These are phyloP conservation scores for Hermanozyma aechmeae DNA, from an alignment of 805 yeast species.

Conservation along the genomic window DNA sequence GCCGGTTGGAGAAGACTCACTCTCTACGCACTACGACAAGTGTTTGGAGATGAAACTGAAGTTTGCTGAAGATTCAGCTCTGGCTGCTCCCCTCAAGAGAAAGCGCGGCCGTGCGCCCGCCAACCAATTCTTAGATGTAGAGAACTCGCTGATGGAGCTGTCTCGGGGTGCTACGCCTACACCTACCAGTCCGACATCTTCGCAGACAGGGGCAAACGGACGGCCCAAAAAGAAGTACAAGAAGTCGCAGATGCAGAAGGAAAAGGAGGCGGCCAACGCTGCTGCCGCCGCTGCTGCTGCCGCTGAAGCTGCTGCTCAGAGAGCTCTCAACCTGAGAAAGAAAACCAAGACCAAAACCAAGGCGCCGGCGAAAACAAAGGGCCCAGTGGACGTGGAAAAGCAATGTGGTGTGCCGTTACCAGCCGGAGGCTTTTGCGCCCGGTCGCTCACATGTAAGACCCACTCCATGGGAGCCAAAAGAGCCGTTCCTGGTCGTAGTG, in stretches of 20 bases:
- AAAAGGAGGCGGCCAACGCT: conserved; percentile 37
- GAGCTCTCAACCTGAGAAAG: conserved; percentile 13
- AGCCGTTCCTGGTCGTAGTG: conserved; percentile 87
- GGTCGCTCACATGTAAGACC: conserved; percentile 93
- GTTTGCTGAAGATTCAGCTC: conserved; percentile 10
- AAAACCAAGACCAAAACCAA: conserved; percentile 27
- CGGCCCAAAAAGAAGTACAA: conserved; percentile 35
- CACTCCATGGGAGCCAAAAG: conserved; percentile 98
- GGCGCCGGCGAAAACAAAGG: conserved; percentile 50
- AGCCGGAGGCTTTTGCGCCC: conserved; percentile 91
- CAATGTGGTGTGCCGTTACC: conserved; percentile 96
- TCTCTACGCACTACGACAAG: conserved; percentile 22
- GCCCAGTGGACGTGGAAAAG: conserved; percentile 83
- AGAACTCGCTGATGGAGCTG: conserved; percentile 30
- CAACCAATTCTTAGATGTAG: conserved; percentile 20
- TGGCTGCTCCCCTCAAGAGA: conserved; percentile 10
- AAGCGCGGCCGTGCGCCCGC: conserved; percentile 19
- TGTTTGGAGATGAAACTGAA: conserved; percentile 32
- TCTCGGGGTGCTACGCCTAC: conserved; percentile 30
- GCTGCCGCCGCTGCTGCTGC: conserved; percentile 30
- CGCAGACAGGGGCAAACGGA: conserved; percentile 9
- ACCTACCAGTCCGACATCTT: conserved; percentile 10
- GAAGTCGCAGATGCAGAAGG: conserved; percentile 34
- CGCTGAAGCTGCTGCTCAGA: neutral
- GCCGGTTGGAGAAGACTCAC: conserved; percentile 30